Conservation (phyloP, 345 rosid genomes). For the Arabidopsis suecica region DNA sequence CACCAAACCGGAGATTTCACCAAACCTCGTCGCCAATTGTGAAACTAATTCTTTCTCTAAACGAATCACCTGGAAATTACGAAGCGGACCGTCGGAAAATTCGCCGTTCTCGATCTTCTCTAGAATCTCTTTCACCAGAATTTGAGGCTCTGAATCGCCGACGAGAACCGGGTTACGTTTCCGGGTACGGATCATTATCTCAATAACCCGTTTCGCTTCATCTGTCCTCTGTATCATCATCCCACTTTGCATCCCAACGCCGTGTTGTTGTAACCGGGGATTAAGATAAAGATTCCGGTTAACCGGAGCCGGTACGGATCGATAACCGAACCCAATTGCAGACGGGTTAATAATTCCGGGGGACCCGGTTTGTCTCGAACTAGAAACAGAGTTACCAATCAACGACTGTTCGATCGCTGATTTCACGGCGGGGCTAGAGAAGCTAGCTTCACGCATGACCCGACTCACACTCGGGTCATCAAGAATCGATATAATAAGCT, state of each 20-base stretch:
- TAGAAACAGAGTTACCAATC: conserved; percentile 41
- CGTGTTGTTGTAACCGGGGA: conserved; percentile 75
- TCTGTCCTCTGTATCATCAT: conserved; percentile 61
- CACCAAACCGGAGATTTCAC: conserved; percentile 60
- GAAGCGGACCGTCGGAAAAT: conserved; percentile 60
- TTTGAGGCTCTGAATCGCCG: conserved; percentile 79
- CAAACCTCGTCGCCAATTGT: conserved; percentile 53
- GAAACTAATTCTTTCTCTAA: conserved; percentile 61
- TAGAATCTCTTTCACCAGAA: conserved; percentile 69
- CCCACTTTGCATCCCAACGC: conserved; percentile 46
- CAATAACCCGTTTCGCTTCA: conserved; percentile 69
- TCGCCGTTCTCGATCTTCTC: conserved; percentile 71
- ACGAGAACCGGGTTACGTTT: conserved; percentile 91
- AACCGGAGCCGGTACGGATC: conserved; percentile 48
- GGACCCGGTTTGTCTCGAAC: conserved; percentile 32
- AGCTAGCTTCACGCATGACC: conserved; percentile 98
- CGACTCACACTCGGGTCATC: conserved; percentile 98
- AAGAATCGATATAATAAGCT: conserved; percentile 90
- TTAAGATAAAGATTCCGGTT: conserved; percentile 74
- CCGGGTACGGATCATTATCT: conserved; percentile 63
- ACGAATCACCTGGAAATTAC: conserved; percentile 62
- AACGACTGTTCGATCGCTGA: conserved; percentile 88
- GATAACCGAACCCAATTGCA: conserved; percentile 68
- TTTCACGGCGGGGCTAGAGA: conserved; percentile 94
- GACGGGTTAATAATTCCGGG: conserved; percentile 47